Base-by-base conservation (phyloP, 1,139 yeast species). In the Diutina siamensis region DNA sequence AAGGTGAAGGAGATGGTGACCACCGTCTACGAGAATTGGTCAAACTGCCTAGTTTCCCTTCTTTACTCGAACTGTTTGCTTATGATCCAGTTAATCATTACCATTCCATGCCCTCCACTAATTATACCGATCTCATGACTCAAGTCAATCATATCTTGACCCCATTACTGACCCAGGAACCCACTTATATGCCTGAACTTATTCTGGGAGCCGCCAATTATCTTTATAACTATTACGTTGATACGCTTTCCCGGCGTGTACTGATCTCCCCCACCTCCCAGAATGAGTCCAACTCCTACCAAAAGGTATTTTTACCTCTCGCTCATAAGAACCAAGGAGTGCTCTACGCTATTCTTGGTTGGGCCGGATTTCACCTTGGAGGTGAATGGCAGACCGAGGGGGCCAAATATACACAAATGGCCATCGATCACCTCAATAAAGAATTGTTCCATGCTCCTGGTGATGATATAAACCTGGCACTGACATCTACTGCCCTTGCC, bases 251-350 rank as follows among this genome's bases (percentile, higher is more conserved):
- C 4, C 65, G 66, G 15, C 67, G 76, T 46, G 74, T 83, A 13
- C 78, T 84, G 15, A 76, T 83, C 46, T 80, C 86, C 1, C 84
- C 92, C 3, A 49, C 52, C n/a, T 63, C 71, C 9, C 70, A 50
- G 61, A 66, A 58, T 45, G 76, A 72, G 32, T 77, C 81, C 32
- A 85, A 84, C 56, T 77, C 80, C 53, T 85, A 80, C 57, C 74
- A 78, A 48, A 78, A 78, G 38, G 80, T 83, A n/a, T 84, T 84
- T 57, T 63, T 85, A 36, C 92, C 94, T 1, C 74, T 85, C 72
- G 92, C 94, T 0, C 79, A 80, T 47, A 65, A 68, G 47, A 84
- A 83, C 54, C 67, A 68, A 38, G 84, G 89, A 1, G 84, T 83
- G 1, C 62, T 85, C 45, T 78, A 79, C 57, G 78, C 83, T 1